Conservation (phyloP, 176 grass and related monocot genomes). For the Avena atlantica region DNA sequence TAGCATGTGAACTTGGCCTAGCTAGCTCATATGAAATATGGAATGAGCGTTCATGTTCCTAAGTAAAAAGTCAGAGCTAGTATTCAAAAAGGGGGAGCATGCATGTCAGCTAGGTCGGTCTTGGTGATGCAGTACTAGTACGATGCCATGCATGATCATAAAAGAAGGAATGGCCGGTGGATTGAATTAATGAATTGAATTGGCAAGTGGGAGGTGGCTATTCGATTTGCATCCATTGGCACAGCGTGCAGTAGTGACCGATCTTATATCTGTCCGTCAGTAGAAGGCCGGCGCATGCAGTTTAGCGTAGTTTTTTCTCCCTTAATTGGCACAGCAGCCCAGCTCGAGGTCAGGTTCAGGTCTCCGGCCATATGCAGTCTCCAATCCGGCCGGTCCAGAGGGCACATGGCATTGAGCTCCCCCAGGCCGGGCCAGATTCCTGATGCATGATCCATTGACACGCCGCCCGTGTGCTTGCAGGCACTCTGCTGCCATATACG, state of each 20-base stretch:
- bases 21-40: neutral
- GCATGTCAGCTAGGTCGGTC: neutral
- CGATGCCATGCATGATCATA: neutral
- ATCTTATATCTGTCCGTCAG: neutral
- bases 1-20: neutral
- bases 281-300: neutral
- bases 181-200: neutral
- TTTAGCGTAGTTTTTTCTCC: neutral
- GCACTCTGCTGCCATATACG: no score
- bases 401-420: conserved; percentile 18
- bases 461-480: no score
- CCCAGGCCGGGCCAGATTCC: neutral
- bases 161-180: neutral
- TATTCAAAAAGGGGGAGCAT: neutral
- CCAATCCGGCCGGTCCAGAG: neutral
- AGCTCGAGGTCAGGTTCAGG: neutral
- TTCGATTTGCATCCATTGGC: neutral
- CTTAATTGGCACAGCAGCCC: neutral
- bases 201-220: no score
- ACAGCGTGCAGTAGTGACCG: neutral
- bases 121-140: neutral
- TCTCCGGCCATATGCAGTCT: neutral
- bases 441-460: no score
- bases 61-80: neutral
- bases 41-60: no score